phyloP scores from a whole-genome alignment of 2,329 filamentous ascomycete genomes.

The Rosellinia necatrix region DNA sequence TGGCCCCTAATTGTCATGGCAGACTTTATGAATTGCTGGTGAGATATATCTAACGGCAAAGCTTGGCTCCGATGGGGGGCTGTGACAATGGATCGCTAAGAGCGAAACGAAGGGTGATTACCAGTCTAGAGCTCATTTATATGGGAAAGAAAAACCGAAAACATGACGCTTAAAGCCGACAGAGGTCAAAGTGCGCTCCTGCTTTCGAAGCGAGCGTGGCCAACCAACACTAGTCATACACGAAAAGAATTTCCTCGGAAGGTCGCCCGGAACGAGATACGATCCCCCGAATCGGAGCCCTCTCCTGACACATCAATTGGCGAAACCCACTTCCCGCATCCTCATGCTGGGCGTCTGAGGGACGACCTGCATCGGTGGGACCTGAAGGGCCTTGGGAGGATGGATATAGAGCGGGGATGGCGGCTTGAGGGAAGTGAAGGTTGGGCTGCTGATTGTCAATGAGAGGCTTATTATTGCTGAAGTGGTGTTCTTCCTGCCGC shows the following conservation, averaged over 20 bases:
- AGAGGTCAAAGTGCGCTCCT: constrained; percentile 5
- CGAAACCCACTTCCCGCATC: constrained; percentile 22
- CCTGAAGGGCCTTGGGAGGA: not conserved
- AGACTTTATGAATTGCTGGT: constrained; percentile 10
- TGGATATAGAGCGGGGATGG: constrained; percentile 12
- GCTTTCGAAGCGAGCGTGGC: constrained; percentile 6
- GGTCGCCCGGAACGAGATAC: not conserved
- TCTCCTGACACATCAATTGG: constrained; percentile 12
- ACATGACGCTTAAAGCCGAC: not conserved
- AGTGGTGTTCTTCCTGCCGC: not conserved
- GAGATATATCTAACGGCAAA: constrained; percentile 8
- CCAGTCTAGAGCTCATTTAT: not conserved
- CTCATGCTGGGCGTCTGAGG: constrained; percentile 7
- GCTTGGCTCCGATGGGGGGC: not conserved
- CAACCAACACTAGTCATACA: not conserved
- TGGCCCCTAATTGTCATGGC: not conserved
- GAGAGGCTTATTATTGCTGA: not conserved
- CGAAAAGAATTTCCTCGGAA: constrained; percentile 18
- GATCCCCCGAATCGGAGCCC: constrained; percentile 19
- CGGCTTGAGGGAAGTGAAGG: not conserved
- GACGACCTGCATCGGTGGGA: constrained; percentile 21
- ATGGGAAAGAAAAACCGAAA: not conserved
- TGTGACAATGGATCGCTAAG: not conserved
- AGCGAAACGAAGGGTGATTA: not conserved
- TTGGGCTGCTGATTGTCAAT: not conserved